phyloP scores from a whole-genome alignment of 768 basidiomycete genomes.

The Psilocybe subaeruginosa region DNA sequence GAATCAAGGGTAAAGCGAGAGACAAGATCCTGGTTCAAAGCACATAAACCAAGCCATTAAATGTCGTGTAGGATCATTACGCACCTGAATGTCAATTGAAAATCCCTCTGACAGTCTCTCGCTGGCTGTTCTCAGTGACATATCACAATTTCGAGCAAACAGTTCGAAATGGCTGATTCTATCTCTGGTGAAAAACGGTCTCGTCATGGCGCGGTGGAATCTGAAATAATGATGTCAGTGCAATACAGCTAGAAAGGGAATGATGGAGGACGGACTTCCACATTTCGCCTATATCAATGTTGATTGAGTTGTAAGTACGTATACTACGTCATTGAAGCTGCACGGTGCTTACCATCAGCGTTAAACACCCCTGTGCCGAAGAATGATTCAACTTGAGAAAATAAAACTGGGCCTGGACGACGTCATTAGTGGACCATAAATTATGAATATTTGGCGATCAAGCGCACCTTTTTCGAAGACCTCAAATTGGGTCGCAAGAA shows the following conservation, averaged over 20 bases:
- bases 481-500: slow-evolving; percentile 53
- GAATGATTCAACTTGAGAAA: slow-evolving; percentile 30
- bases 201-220: slow-evolving; percentile 68
- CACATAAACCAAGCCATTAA: neutral
- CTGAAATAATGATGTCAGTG: slow-evolving; percentile 22
- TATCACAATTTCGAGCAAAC: slow-evolving; percentile 56
- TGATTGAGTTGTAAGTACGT: neutral
- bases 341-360: slow-evolving; percentile 47
- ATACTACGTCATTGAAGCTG: neutral
- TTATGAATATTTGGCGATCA: neutral
- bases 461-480: slow-evolving; percentile 45
- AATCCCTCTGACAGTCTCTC: slow-evolving; percentile 46
- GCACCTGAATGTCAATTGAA: slow-evolving; percentile 64
- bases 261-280: slow-evolving; percentile 58
- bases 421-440: neutral
- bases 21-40: slow-evolving; percentile 37
- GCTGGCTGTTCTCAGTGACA: slow-evolving; percentile 47
- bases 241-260: neutral
- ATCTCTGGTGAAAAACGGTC: slow-evolving; percentile 71
- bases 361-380: slow-evolving; percentile 65
- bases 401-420: slow-evolving; percentile 22
- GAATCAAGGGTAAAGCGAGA: slow-evolving; percentile 67
- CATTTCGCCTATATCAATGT: slow-evolving; percentile 49
- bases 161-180: slow-evolving; percentile 64
- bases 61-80: neutral